Evolutionary conservation across 257 asterid genomes (phyloP), one percentile per base, ranked within the genome.

Genomic region (Solanum tarijense): DNA sequence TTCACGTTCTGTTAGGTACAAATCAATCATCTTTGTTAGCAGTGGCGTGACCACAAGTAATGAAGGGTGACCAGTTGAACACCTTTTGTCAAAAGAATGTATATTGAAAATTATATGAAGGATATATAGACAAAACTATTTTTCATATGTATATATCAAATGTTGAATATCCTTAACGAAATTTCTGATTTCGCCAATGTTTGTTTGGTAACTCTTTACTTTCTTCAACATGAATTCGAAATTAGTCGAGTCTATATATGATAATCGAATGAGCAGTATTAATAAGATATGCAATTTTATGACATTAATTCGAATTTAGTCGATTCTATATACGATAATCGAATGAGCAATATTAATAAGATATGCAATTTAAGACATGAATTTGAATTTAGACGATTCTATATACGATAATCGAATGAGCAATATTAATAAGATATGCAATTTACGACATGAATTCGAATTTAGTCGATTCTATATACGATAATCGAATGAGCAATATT

Each of bases 401-500:
- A 1, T 5, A 12, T 0, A 12, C 11, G 2, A 68, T 3, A 27
- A 68, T 27, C 10, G 10, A 29, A 68, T n/a, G 7, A n/a, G 8
- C 7, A 65, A 65, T 4, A 65, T n/a, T n/a, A 27, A 68, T 12
- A 68, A 12, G 18, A 12, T 13, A 2, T 69, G 5, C 7, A 2
- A 66, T 69, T 29, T 13, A 0, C 1, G 6, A 7, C 9, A 13
- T 0, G 1, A 69, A 13, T 29, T 69, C 0, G 0, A 69, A 14
- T 29, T 69, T 69, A 31, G 4, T 29, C 1, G 3, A 2, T 0
- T 66, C 6, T 14, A 8, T 6, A 29, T 3, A 3, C 5, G 23
- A 29, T 29, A 3, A 27, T 25, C 5, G 75, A 5, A 66, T 25
- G 2, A 25, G 1, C 1, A 12, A 25, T 25, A 66, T 11, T n/a